Conservation (phyloP, 2,329 filamentous ascomycete genomes). For the Aspergillus piperis region DNA sequence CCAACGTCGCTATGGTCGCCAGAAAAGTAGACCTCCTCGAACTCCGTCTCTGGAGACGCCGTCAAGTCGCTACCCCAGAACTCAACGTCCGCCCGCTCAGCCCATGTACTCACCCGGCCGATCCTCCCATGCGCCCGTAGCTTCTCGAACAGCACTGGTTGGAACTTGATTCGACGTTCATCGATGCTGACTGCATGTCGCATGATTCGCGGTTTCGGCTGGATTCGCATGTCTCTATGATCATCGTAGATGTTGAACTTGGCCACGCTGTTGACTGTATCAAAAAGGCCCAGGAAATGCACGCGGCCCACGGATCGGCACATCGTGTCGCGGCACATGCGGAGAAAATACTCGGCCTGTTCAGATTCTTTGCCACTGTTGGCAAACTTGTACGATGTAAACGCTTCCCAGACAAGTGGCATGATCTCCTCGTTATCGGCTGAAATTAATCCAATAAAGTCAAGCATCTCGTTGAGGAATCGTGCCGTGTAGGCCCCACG, state of each 20-base stretch:
- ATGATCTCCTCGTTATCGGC: constrained; percentile 26
- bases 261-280: constrained; percentile 29
- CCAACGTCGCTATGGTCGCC: constrained; percentile 76
- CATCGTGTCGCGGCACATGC: constrained; percentile 18
- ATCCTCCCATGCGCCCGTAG: not conserved
- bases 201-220: constrained; percentile 48
- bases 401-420: constrained; percentile 21
- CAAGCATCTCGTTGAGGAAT: constrained; percentile 27
- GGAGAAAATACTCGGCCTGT: constrained; percentile 10
- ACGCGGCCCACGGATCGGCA: constrained; percentile 20
- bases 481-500: constrained; percentile 29
- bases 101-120: constrained; percentile 15
- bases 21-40: constrained; percentile 71
- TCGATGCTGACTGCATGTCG: constrained; percentile 57
- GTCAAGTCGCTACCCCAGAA: not conserved
- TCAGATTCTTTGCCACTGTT: constrained; percentile 6
- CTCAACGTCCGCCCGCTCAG: constrained; percentile 23
- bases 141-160: constrained; percentile 23
- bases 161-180: constrained; percentile 56
- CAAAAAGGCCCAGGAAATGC: constrained; percentile 29
- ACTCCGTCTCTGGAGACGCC: constrained; percentile 47
- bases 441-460: constrained; percentile 21
- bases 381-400: constrained; percentile 19
- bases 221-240: constrained; percentile 11
- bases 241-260: constrained; percentile 20